Base-by-base conservation (phyloP, 164 flowering plant species). In the Macadamia integrifolia region DNA sequence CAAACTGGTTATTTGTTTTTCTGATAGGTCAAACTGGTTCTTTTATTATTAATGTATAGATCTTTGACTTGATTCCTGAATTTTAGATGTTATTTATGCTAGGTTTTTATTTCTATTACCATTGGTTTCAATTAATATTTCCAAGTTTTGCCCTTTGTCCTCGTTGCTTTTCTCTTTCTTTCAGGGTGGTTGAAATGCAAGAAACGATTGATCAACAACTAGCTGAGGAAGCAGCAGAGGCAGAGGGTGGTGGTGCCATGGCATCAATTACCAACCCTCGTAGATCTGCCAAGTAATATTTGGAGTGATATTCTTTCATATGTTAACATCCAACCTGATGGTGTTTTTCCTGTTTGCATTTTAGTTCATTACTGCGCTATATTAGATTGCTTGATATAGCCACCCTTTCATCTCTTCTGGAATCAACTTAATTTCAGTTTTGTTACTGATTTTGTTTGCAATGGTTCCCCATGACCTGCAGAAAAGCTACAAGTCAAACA, bases 191-290 rank as follows among this genome's bases (percentile, higher is more conserved):
- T 80, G 99, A 95, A 79, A 92, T 91, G 98, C 98, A 95, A 84
- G 99, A 95, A 78, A 87, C 89, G 46, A 83, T 90, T 71, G 99
- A 95, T 84, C 89, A 91, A 65, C 98, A 95, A 74, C 81, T 89
- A 67, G 96, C 96, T 50, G 97, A 89, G 73, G 98, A 95, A 78
- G 98, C 97, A 65, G 99, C 99, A 70, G 99, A 95, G 83, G 99
- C 98, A 59, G 99, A 89, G 75, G 99, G 97, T 52, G 94, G 76
- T 58, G 96, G 87, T 69, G 91, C 89, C 52, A 86, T 89, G 91
- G 94, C 89, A 69, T 62, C 89, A 48, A 70, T 90, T 68, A 81
- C 88, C 71, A 95, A 90, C 80, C 93, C 96, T 71, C 94, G 89
- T 35, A 84, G 87, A 81, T 77, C 81, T 80, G 81, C 85, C 78